phyloP scores from a whole-genome alignment of 1,284 basidiomycete species.

The Rhodotorula sp. region DNA sequence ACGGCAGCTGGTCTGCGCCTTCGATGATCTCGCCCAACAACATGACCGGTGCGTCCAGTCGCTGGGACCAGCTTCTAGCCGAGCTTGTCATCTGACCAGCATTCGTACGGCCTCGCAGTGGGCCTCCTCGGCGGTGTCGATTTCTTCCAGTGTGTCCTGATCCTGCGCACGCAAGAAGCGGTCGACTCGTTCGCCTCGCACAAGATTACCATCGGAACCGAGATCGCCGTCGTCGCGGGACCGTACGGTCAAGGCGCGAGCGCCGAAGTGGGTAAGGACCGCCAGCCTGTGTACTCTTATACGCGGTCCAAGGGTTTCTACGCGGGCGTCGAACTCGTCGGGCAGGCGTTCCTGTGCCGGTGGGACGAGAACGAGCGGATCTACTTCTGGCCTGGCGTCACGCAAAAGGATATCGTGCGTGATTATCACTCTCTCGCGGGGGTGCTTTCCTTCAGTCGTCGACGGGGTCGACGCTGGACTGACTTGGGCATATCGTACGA shows the following conservation, averaged over 20 bases:
- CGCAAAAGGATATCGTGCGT: constrained; percentile 52
- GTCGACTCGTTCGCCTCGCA: constrained; percentile 54
- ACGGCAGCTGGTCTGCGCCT: constrained; percentile 57
- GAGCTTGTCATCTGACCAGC: too few relatives aligned
- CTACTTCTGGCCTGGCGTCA: constrained; percentile 52
- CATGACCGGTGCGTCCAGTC: constrained; percentile 41
- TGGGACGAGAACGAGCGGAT: constrained; percentile 16
- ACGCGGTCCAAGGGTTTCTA: constrained; percentile 45
- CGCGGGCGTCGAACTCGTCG: constrained; percentile 54
- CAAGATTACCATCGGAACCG: constrained; percentile 56
- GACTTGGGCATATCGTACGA: too few relatives aligned
- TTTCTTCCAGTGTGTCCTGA: constrained; percentile 53
- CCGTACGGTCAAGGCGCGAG: constrained; percentile 56
- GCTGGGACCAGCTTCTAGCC: too few relatives aligned
- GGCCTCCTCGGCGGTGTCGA: constrained; percentile 53
- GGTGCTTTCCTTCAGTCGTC: background rate
- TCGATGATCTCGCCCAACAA: constrained; percentile 56
- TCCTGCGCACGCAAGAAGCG: constrained; percentile 54
- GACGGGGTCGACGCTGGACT: background rate
- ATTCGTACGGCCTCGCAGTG: constrained; percentile 20
- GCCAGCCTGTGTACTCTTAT: constrained; percentile 52
- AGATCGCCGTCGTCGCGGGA: constrained; percentile 56
- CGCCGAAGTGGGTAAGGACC: constrained; percentile 53
- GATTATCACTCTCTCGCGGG: background rate
- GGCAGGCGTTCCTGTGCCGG: constrained; percentile 50